phyloP scores from a whole-genome alignment of 306 rosid genomes.

The Ziziphus jujuba region DNA sequence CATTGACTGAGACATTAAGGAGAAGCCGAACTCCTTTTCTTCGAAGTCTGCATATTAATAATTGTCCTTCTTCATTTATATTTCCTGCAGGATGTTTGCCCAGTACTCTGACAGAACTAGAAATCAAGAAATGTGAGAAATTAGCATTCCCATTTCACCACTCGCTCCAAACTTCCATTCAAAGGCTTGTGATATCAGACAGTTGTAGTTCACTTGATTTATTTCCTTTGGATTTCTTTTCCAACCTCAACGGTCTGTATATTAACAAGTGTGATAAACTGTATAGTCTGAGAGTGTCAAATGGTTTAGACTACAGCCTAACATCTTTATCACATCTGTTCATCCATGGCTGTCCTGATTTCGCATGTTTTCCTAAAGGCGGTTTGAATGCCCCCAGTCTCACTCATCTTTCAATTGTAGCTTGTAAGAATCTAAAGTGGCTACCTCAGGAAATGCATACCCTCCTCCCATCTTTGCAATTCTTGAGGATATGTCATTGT shows the following conservation, averaged over 20 bases:
- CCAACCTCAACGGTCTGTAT: conserved; percentile 13
- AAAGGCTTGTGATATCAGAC: too few species aligned
- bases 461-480: background rate
- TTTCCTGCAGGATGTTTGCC: conserved; percentile 2
- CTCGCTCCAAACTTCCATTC: too few species aligned
- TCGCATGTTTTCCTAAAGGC: too few species aligned
- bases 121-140: too few species aligned
- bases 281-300: background rate
- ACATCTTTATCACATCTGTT: background rate
- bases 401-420: background rate
- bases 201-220: too few species aligned
- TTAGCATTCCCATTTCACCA: too few species aligned
- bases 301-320: background rate
- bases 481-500: too few species aligned
- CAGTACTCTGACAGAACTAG: background rate
- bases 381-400: conserved; percentile 8
- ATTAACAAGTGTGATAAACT: background rate
- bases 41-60: conserved; percentile 4
- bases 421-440: conserved; percentile 1
- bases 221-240: conserved; percentile 17
- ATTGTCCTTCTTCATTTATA: conserved; percentile 2
- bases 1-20: background rate
- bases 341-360: background rate
- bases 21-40: background rate
- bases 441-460: conserved; percentile 5